phyloP scores from a whole-genome alignment of 169 alveolate species.

The Plasmodium berghei region DNA sequence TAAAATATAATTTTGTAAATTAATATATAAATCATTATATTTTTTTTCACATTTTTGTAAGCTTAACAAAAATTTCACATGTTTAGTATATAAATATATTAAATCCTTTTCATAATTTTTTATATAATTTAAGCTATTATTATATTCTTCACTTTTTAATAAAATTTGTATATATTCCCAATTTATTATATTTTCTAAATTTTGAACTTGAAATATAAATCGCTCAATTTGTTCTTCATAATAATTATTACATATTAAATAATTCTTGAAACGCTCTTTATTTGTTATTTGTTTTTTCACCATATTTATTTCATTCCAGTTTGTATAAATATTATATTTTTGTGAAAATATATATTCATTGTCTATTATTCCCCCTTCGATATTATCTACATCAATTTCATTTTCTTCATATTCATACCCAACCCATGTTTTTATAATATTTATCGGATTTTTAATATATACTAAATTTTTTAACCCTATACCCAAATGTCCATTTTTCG shows the following conservation, averaged over 20 bases:
- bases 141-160: slow-evolving; percentile 81
- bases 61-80: slow-evolving; percentile 77
- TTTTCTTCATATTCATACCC: slow-evolving; percentile 21
- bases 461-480: slow-evolving; percentile 77
- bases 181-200: slow-evolving; percentile 63
- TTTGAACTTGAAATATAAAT: slow-evolving; percentile 47
- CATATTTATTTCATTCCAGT: slow-evolving; percentile 21
- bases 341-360: slow-evolving; percentile 24
- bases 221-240: slow-evolving; percentile 41
- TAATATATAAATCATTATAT: slow-evolving; percentile 75
- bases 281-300: background rate
- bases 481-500: slow-evolving; percentile 81
- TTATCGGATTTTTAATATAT: slow-evolving; percentile 78
- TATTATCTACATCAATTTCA: background rate
- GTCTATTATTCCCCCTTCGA: slow-evolving; percentile 67
- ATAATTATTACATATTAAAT: slow-evolving; percentile 32
- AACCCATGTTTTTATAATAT: slow-evolving; percentile 63
- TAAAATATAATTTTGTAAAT: slow-evolving; percentile 38
- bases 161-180: slow-evolving; percentile 81
- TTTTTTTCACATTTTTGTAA: slow-evolving; percentile 64
- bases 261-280: slow-evolving; percentile 23
- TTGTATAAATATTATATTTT: slow-evolving; percentile 2
- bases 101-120: slow-evolving; percentile 82
- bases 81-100: slow-evolving; percentile 77
- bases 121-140: slow-evolving; percentile 76